phyloP scores from a whole-genome alignment of 768 basidiomycete genomes.

The Suillus subluteus region DNA sequence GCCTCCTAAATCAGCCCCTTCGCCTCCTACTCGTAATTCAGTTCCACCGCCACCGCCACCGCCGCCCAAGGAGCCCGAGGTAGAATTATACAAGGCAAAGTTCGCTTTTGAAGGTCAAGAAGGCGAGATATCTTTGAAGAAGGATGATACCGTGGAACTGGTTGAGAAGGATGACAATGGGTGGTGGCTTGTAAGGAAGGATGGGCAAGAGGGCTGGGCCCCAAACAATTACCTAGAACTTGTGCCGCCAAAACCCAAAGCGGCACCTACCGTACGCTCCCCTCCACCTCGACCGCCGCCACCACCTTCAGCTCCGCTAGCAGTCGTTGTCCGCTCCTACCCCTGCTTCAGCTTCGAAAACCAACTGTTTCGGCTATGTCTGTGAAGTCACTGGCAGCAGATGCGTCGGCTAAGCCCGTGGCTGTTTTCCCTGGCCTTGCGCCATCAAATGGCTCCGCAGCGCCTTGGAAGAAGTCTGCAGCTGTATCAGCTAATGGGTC shows the following conservation, averaged over 20 bases:
- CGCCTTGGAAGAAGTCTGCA: constrained; percentile 73
- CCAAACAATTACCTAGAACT: constrained; percentile 92
- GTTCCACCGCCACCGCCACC: constrained; percentile 57
- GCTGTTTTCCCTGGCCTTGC: constrained; percentile 82
- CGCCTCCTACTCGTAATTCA: constrained; percentile 44
- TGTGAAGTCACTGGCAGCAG: constrained; percentile 51
- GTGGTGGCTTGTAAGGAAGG: constrained; percentile 96
- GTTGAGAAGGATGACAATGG: constrained; percentile 93
- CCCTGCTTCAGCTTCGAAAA: constrained; percentile 33
- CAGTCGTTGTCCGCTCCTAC: constrained; percentile 38
- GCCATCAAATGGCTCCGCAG: constrained; percentile 64
- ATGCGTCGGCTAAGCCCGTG: constrained; percentile 74
- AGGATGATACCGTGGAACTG: constrained; percentile 92
- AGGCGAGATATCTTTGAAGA: constrained; percentile 87
- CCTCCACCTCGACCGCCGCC: constrained; percentile 55
- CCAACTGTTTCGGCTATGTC: constrained; percentile 39
- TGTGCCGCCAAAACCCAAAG: constrained; percentile 65
- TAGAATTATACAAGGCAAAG: constrained; percentile 82
- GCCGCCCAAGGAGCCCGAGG: constrained; percentile 56
- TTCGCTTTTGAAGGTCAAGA: constrained; percentile 93
- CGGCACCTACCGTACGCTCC: constrained; percentile 70
- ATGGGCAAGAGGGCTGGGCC: constrained; percentile 87
- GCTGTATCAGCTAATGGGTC: constrained; percentile 38
- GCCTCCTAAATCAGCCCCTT: constrained; percentile 39
- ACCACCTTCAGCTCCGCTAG: constrained; percentile 47